Conservation (phyloP, 768 basidiomycete genomes). For the Chiua virens region DNA sequence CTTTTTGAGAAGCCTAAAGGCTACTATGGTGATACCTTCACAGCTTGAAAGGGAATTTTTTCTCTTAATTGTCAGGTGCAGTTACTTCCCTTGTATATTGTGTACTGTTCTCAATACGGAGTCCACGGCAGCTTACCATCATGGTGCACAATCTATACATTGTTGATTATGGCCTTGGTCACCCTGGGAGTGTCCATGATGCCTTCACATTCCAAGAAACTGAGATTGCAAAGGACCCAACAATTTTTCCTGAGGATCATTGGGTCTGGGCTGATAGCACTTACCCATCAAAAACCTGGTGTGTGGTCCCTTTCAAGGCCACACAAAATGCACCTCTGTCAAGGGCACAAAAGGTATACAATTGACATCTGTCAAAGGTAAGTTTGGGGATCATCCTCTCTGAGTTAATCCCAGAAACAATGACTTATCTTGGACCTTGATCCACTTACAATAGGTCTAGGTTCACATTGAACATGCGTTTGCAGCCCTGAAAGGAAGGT, state of each 20-base stretch:
- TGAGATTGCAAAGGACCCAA: too few relatives aligned
- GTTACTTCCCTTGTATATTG: too few relatives aligned
- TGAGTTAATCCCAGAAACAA: too few relatives aligned
- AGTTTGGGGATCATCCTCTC: background rate
- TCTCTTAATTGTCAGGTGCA: background rate
- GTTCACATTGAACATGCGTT: conserved; percentile 1
- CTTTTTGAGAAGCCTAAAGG: background rate
- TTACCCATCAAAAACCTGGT: background rate
- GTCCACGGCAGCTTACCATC: background rate
- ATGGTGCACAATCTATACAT: background rate
- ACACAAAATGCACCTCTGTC: background rate
- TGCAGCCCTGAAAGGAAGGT: background rate
- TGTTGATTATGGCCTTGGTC: background rate
- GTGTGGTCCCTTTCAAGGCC: background rate
- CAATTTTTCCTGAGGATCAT: too few relatives aligned
- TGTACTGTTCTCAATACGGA: too few relatives aligned
- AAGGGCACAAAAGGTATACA: background rate
- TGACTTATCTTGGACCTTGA: too few relatives aligned
- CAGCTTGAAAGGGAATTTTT: background rate
- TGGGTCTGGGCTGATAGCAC: too few relatives aligned
- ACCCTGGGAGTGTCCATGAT: background rate
- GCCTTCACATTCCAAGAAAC: background rate
- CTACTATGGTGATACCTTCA: background rate
- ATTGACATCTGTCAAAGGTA: background rate
- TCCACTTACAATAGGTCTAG: background rate